Evolutionary conservation across 2,329 filamentous ascomycete genomes (phyloP).

Genomic region (Alternaria consortialis): DNA sequence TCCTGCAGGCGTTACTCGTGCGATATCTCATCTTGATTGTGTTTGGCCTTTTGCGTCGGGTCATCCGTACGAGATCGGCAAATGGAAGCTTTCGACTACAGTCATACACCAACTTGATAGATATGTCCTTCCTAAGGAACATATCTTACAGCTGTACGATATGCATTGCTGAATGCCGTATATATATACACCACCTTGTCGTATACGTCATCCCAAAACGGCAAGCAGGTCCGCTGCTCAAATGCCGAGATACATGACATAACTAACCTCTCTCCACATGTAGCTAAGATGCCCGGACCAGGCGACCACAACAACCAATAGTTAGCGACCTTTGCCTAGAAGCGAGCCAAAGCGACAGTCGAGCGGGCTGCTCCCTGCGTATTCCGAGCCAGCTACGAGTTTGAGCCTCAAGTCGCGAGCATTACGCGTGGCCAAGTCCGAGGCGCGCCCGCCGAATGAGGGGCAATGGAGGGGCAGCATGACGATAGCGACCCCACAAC

Average conservation of each 20-base stretch:
- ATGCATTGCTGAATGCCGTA: constrained; percentile 15
- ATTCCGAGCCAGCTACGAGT: constrained; percentile 34
- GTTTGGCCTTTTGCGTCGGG: neutral
- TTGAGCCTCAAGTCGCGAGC: constrained; percentile 39
- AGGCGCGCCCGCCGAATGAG: constrained; percentile 34
- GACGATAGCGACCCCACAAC: constrained; percentile 31
- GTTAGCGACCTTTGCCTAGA: neutral
- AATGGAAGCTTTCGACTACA: neutral
- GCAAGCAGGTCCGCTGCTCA: constrained; percentile 29
- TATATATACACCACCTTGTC: constrained; percentile 9
- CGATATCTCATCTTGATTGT: neutral
- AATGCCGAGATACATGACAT: constrained; percentile 9
- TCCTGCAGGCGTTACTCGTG: neutral
- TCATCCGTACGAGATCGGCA: neutral
- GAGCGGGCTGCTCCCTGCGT: neutral
- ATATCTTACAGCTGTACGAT: neutral
- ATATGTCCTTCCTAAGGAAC: too few relatives aligned
- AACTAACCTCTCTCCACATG: constrained; percentile 20
- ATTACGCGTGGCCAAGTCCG: constrained; percentile 31
- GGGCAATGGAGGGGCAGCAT: constrained; percentile 39
- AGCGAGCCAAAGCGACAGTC: neutral
- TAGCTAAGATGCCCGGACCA: constrained; percentile 31
- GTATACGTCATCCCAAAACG: constrained; percentile 25
- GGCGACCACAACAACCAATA: neutral
- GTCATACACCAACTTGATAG: neutral